phyloP scores from a whole-genome alignment of 2,329 filamentous ascomycete species.

The Diaporthe caulivora region DNA sequence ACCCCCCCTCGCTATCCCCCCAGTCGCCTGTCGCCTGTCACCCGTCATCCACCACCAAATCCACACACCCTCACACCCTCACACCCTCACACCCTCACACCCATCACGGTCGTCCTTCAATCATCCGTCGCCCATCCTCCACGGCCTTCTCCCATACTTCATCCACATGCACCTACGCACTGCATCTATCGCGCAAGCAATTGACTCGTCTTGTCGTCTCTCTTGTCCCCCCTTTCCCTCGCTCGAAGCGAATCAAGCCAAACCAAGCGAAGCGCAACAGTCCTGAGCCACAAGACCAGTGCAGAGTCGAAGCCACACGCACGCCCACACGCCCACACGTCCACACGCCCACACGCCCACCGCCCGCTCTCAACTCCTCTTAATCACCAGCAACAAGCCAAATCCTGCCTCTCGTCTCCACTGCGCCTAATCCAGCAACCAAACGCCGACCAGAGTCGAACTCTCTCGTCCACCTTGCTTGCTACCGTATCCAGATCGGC shows the following conservation, averaged over 20 bases:
- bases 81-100: background rate
- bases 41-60: background rate
- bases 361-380: background rate
- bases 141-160: background rate
- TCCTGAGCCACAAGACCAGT: background rate
- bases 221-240: background rate
- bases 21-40: background rate
- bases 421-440: constrained; percentile 32
- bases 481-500: constrained; percentile 36
- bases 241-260: background rate
- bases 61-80: background rate
- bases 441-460: constrained; percentile 18
- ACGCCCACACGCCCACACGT: background rate
- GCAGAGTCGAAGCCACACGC: background rate
- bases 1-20: background rate
- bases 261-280: constrained; percentile 6
- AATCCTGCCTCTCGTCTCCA: constrained; percentile 26
- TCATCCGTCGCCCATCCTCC: constrained; percentile 13
- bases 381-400: constrained; percentile 22
- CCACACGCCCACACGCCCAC: background rate
- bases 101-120: background rate
- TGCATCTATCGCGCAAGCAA: constrained; percentile 20
- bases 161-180: constrained; percentile 20
- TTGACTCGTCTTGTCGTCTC: background rate
- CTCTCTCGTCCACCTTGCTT: constrained; percentile 33